These are phyloP conservation scores for Paecilomyces formosus DNA, from an alignment of 2,329 filamentous ascomycete genomes.

Conservation along the genomic window DNA sequence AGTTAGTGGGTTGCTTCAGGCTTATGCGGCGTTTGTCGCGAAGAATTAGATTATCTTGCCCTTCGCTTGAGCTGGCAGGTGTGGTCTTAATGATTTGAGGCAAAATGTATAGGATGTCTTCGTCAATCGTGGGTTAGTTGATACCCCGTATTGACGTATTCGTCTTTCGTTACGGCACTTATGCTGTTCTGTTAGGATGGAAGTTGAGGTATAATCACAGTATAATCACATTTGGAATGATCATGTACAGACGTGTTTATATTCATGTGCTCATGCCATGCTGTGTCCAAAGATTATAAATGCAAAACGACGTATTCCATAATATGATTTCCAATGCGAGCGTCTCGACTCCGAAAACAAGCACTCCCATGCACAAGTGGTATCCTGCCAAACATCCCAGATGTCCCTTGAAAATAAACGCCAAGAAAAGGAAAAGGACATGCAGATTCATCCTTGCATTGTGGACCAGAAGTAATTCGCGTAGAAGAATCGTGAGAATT, in stretches of 20 bases:
- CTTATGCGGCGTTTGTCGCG: conserved; percentile 1
- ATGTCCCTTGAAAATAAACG: conserved; percentile 10
- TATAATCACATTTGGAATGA: not conserved
- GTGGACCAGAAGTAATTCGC: conserved; percentile 95
- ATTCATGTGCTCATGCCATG: not conserved
- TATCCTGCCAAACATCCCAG: conserved; percentile 1
- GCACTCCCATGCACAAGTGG: not conserved
- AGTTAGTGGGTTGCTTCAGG: not conserved
- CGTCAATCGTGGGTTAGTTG: not conserved
- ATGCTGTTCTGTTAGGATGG: not conserved
- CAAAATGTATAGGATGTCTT: not conserved
- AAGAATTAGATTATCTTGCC: not conserved
- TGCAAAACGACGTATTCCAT: not conserved
- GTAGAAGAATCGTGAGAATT: conserved; percentile 86
- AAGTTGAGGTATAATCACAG: not conserved
- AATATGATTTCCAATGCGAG: not conserved
- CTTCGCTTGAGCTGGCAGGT: not conserved
- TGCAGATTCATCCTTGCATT: conserved; percentile 47
- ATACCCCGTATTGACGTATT: not conserved
- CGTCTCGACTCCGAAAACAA: not conserved
- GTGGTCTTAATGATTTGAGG: not conserved
- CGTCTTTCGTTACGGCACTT: not conserved
- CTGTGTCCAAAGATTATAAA: not conserved
- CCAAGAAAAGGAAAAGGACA: conserved; percentile 5
- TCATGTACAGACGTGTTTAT: not conserved